These are phyloP conservation scores for Phialophora expanda DNA, from an alignment of 2,329 filamentous ascomycete genomes.

Conservation along the genomic window DNA sequence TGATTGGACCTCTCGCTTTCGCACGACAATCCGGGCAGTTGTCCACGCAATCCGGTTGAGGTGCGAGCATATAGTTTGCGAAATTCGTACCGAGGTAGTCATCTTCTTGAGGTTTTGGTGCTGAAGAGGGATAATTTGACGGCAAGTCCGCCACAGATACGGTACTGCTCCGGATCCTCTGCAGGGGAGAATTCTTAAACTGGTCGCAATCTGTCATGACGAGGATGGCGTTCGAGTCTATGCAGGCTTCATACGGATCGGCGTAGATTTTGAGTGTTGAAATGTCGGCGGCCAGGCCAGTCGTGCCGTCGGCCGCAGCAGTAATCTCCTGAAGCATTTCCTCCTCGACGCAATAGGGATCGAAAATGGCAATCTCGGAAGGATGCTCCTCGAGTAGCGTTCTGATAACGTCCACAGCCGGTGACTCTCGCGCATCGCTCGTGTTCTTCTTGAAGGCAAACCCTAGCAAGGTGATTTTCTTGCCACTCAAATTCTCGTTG, in stretches of 20 bases:
- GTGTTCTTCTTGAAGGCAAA: slow-evolving; percentile 84
- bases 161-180: neutral
- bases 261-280: slow-evolving; percentile 47
- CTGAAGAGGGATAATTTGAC: neutral
- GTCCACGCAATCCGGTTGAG: slow-evolving; percentile 17
- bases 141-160: neutral
- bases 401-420: slow-evolving; percentile 70
- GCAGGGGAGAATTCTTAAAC: slow-evolving; percentile 48
- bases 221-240: slow-evolving; percentile 54
- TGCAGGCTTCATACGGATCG: slow-evolving; percentile 54
- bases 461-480: slow-evolving; percentile 74
- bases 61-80: slow-evolving; percentile 11
- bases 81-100: slow-evolving; percentile 23
- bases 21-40: slow-evolving; percentile 39
- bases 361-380: slow-evolving; percentile 69
- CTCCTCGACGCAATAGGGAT: slow-evolving; percentile 58
- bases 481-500: slow-evolving; percentile 68
- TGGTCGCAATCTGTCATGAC: slow-evolving; percentile 62
- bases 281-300: slow-evolving; percentile 22
- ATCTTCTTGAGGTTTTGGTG: slow-evolving; percentile 7
- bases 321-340: slow-evolving; percentile 51
- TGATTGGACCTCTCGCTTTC: slow-evolving; percentile 30
- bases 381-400: slow-evolving; percentile 69
- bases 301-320: slow-evolving; percentile 13
- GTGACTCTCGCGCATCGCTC: slow-evolving; percentile 73